Conservation (phyloP, 1,139 yeast species). For the Hyphopichia pseudoburtonii region DNA sequence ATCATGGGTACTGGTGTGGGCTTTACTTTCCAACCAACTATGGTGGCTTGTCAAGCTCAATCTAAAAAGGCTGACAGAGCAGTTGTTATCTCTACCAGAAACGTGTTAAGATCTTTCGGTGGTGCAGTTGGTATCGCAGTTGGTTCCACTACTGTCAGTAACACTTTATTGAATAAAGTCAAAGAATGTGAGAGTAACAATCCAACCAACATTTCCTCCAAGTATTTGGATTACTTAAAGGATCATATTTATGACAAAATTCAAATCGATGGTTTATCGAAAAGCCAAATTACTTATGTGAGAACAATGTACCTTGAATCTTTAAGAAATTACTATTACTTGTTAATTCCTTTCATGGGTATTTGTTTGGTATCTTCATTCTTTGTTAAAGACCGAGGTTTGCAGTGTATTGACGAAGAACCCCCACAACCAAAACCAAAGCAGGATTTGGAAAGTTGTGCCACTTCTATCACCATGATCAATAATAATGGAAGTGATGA, state of each 20-base stretch:
- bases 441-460: conserved; percentile 8
- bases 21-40: conserved; percentile 34
- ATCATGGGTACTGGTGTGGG: conserved; percentile 48
- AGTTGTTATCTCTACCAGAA: conserved; percentile 54
- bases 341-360: conserved; percentile 42
- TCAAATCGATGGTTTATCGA: conserved; percentile 15
- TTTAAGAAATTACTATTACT: conserved; percentile 37
- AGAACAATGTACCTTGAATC: conserved; percentile 32
- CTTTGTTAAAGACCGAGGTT: conserved; percentile 41
- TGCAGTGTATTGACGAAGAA: conserved; percentile 36
- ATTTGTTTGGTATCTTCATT: conserved; percentile 35
- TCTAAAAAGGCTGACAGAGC: conserved; percentile 52
- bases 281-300: conserved; percentile 22
- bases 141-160: conserved; percentile 25
- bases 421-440: conserved; percentile 6
- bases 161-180: conserved; percentile 10
- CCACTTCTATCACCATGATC: conserved; percentile 6
- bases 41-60: conserved; percentile 58
- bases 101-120: conserved; percentile 53
- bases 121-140: conserved; percentile 43
- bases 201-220: conserved; percentile 9
- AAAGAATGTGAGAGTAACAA: conserved; percentile 4
- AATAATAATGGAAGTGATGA: background rate
- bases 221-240: conserved; percentile 17
- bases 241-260: conserved; percentile 18